Base-by-base conservation (phyloP, 495 filamentous ascomycete genomes). In the Tuber aestivum region DNA sequence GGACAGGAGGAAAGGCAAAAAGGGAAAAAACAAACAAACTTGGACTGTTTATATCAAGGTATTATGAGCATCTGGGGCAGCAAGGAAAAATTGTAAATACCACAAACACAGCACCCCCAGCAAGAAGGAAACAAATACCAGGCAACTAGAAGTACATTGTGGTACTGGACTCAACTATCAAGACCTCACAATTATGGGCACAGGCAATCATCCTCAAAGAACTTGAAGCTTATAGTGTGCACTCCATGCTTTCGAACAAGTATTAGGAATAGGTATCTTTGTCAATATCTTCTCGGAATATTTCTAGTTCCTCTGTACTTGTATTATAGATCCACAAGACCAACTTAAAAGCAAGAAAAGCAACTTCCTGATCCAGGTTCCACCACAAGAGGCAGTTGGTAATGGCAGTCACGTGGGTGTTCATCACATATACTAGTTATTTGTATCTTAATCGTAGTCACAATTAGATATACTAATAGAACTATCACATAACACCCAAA, bases 181-280 rank as follows among this genome's bases (percentile, higher is more conserved):
- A 89, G 79, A 87, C 89, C 80, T 96, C 93, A 91, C 86, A 92
- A 82, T 89, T 90, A 65, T 93, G 90, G 74, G 96, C 95, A 4
- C 94, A 95, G 84, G 93, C 91, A 41, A 86, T 99, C 73, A 88
- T 89, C 14, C 98, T 99, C 90, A 97, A 95, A 86, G 96, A 99
- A n/a, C n/a, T n/a, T n/a, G n/a, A n/a, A 86, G 95, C 94, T 20
- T 97, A 93, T 79, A 89, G 87, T 70, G 94, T 92, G 32, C 86
- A 89, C 80, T 85, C 85, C 75, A 48, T 23, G 20, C 20, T 48
- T 23, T 48, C 2, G 20, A 48, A 48, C 45, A 48, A 48, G 45
- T 0, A 6, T 2, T 48, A 21, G 45, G 45, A 21, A 21, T 21
- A 48, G 20, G 20, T 48, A 48, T 48, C 45, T 48, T 23, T 7